Evolutionary conservation across 2,329 filamentous ascomycete genomes (phyloP).

Genomic region (Phialemoniopsis sp.): DNA sequence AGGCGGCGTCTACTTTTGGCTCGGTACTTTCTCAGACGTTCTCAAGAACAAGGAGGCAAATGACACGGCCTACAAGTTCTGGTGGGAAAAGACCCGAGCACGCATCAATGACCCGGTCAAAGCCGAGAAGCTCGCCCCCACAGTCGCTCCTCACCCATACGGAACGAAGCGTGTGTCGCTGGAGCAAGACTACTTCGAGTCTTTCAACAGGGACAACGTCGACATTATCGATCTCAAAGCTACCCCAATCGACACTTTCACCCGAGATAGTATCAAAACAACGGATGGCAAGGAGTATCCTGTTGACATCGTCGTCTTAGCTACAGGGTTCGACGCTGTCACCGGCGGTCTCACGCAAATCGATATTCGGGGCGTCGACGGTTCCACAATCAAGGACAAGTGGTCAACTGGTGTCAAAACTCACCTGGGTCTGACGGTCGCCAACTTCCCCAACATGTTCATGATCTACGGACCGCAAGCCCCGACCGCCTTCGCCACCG

Average conservation of each 20-base stretch:
- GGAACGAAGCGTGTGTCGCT: conserved; percentile 39
- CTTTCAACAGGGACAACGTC: conserved; percentile 38
- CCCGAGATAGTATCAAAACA: conserved; percentile 28
- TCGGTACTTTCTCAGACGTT: conserved; percentile 27
- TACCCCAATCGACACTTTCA: conserved; percentile 33
- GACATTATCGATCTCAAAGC: conserved; percentile 36
- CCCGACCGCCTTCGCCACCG: conserved; percentile 6
- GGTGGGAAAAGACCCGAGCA: conserved; percentile 35
- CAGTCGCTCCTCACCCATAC: conserved; percentile 36
- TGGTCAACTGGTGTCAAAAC: conserved; percentile 22
- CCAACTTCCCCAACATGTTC: conserved; percentile 6
- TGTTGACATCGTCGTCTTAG: conserved; percentile 25
- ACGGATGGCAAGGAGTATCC: conserved; percentile 28
- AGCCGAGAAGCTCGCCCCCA: conserved; percentile 39
- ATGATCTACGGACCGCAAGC: conserved; percentile 5
- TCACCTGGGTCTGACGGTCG: conserved; percentile 11
- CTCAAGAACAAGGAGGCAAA: conserved; percentile 36
- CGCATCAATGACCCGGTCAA: conserved; percentile 39
- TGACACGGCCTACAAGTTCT: conserved; percentile 41
- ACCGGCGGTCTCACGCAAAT: conserved; percentile 22
- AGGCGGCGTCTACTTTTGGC: conserved; percentile 8
- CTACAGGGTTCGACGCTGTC: conserved; percentile 24
- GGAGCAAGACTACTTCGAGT: conserved; percentile 43
- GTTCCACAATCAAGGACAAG: conserved; percentile 18
- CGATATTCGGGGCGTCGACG: conserved; percentile 18